phyloP scores from a whole-genome alignment of 345 rosid species.

The Erodium maritimum region DNA sequence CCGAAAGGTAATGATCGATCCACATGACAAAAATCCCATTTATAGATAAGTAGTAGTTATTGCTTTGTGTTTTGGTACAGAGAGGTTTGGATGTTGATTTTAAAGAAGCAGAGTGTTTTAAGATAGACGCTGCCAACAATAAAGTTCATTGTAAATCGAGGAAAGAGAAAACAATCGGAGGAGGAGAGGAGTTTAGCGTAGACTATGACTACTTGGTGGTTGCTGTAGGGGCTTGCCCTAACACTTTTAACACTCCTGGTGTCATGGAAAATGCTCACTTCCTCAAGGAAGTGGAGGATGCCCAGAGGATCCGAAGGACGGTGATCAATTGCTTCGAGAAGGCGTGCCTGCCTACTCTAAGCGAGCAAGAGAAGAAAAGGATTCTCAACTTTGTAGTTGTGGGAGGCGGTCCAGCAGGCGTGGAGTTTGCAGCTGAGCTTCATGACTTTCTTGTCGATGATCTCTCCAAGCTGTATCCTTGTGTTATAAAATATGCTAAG shows the following conservation, averaged over 20 bases:
- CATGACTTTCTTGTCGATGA: constrained; percentile 59
- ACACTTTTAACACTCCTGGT: constrained; percentile 79
- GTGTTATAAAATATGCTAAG: constrained; percentile 27
- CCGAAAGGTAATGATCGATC: constrained; percentile 34
- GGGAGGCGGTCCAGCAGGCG: constrained; percentile 86
- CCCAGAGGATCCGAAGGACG: constrained; percentile 42
- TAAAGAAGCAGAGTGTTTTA: constrained; percentile 62
- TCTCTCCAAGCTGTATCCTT: constrained; percentile 46
- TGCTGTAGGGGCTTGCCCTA: constrained; percentile 59
- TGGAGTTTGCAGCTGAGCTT: constrained; percentile 86
- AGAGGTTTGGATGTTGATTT: constrained; percentile 33
- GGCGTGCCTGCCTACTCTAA: constrained; percentile 50
- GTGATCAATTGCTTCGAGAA: constrained; percentile 64
- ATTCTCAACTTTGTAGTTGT: constrained; percentile 78
- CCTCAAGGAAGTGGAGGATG: constrained; percentile 77
- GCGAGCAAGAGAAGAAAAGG: constrained; percentile 60
- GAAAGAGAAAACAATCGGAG: constrained; percentile 23
- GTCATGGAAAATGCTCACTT: constrained; percentile 59
- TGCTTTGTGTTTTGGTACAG: constrained; percentile 21
- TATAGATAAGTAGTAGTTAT: no score
- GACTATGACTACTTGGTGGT: constrained; percentile 62
- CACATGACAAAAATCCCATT: no score
- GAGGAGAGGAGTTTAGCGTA: constrained; percentile 40
- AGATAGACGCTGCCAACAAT: constrained; percentile 47
- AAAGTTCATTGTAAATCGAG: constrained; percentile 39